phyloP scores from a whole-genome alignment of 176 grass and related monocot genomes.

The Musa troglodytarum region DNA sequence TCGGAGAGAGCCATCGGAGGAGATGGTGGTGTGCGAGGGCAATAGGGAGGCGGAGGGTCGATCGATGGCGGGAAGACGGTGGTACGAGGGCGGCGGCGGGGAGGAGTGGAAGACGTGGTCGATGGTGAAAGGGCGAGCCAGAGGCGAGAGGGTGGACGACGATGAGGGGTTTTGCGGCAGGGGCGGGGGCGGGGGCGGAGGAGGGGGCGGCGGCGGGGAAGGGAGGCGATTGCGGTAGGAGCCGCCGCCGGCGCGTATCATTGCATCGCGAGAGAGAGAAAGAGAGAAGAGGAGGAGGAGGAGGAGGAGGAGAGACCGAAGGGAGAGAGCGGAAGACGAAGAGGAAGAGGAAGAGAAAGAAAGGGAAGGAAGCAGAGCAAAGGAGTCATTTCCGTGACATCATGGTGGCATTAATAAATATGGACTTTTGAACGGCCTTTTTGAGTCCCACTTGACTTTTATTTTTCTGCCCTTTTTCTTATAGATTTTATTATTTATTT shows the following conservation, averaged over 20 bases:
- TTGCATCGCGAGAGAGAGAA: background rate
- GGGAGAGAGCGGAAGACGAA: no score
- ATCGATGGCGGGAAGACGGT: background rate
- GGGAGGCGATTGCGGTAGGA: background rate
- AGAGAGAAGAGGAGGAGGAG: background rate
- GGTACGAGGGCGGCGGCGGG: background rate
- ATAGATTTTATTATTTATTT: no score
- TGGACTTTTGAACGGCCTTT: no score
- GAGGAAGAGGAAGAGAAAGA: no score
- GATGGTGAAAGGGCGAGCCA: slow-evolving; percentile 9
- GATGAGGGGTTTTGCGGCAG: background rate
- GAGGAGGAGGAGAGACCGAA: background rate
- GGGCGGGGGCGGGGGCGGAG: background rate
- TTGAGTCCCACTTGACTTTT: no score
- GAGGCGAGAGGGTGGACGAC: slow-evolving; percentile 7
- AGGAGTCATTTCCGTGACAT: no score
- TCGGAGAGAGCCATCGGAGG: background rate
- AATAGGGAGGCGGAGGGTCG: background rate
- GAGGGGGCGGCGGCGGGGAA: background rate
- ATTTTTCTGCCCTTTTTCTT: no score
- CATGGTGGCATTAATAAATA: no score
- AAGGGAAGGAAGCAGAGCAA: no score
- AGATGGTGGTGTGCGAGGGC: background rate
- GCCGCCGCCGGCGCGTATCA: background rate
- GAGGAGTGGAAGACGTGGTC: background rate